Conservation (phyloP, 192 early-diverging fungal species). For the Martensiomyces pterosporus region DNA sequence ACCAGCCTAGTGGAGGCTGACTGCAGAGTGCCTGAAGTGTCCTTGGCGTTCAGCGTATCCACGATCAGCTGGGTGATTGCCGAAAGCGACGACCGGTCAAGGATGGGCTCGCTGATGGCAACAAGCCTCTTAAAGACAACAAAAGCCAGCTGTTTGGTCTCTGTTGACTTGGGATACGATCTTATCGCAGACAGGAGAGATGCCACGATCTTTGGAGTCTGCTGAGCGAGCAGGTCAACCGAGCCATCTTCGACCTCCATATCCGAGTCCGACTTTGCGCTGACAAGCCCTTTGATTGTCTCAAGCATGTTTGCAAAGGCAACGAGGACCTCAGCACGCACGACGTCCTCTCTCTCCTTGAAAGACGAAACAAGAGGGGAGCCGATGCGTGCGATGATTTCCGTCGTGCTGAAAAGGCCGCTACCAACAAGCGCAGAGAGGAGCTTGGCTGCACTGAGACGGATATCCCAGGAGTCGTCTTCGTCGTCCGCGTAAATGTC, state of each 20-base stretch:
- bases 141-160: slow-evolving; percentile 47
- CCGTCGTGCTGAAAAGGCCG: slow-evolving; percentile 8
- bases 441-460: slow-evolving; percentile 41
- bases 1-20: slow-evolving; percentile 28
- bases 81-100: slow-evolving; percentile 20
- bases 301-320: slow-evolving; percentile 25
- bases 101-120: slow-evolving; percentile 2
- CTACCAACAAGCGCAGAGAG: slow-evolving; percentile 29
- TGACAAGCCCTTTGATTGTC: slow-evolving; percentile 1
- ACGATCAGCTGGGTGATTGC: slow-evolving; percentile 15
- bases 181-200: slow-evolving; percentile 26
- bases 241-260: slow-evolving; percentile 24
- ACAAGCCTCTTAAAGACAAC: slow-evolving; percentile 23
- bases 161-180: slow-evolving; percentile 25
- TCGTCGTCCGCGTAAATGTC: slow-evolving; percentile 44
- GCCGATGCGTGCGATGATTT: slow-evolving; percentile 23
- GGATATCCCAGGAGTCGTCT: slow-evolving; percentile 40
- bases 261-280: not conserved
- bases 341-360: slow-evolving; percentile 41
- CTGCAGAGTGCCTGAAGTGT: slow-evolving; percentile 27
- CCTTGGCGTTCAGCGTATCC: slow-evolving; percentile 20
- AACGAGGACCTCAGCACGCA: slow-evolving; percentile 35
- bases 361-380: slow-evolving; percentile 19
- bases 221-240: slow-evolving; percentile 11
- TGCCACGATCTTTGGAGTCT: slow-evolving; percentile 21